Conservation (phyloP, 805 yeast species). For the Scheffersomyces ergatensis region DNA sequence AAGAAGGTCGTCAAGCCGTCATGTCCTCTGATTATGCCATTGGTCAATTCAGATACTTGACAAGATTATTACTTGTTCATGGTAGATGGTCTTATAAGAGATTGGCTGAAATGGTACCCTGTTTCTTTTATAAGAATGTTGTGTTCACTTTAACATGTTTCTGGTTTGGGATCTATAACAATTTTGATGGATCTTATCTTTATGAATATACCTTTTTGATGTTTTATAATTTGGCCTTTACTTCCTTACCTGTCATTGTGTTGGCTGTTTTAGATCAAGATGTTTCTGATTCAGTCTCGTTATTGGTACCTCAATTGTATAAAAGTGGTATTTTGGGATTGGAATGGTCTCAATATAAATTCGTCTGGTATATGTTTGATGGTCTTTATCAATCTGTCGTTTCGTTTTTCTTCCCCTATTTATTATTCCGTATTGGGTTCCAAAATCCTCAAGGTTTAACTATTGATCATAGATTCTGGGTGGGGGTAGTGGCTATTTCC, state of each 20-base stretch:
- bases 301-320: constrained; percentile 70
- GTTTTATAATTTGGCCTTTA: constrained; percentile 78
- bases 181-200: constrained; percentile 74
- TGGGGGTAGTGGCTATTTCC: constrained; percentile 62
- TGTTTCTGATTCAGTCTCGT: constrained; percentile 60
- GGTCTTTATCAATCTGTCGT: constrained; percentile 72
- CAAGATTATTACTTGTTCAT: constrained; percentile 66
- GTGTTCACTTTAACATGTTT: constrained; percentile 71
- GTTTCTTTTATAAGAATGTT: constrained; percentile 75
- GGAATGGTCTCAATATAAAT: constrained; percentile 61
- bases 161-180: constrained; percentile 70
- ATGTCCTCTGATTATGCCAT: constrained; percentile 84
- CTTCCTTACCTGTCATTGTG: constrained; percentile 74
- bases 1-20: constrained; percentile 84
- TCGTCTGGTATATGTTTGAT: constrained; percentile 62
- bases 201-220: constrained; percentile 76
- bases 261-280: constrained; percentile 77
- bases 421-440: constrained; percentile 43
- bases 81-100: constrained; percentile 84
- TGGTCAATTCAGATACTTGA: constrained; percentile 72
- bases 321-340: constrained; percentile 61
- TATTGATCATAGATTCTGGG: constrained; percentile 66
- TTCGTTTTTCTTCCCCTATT: constrained; percentile 67
- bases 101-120: constrained; percentile 74
- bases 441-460: constrained; percentile 52